Evolutionary conservation across 2,329 filamentous ascomycete genomes (phyloP).

Genomic region (Chaetomium strumarium): DNA sequence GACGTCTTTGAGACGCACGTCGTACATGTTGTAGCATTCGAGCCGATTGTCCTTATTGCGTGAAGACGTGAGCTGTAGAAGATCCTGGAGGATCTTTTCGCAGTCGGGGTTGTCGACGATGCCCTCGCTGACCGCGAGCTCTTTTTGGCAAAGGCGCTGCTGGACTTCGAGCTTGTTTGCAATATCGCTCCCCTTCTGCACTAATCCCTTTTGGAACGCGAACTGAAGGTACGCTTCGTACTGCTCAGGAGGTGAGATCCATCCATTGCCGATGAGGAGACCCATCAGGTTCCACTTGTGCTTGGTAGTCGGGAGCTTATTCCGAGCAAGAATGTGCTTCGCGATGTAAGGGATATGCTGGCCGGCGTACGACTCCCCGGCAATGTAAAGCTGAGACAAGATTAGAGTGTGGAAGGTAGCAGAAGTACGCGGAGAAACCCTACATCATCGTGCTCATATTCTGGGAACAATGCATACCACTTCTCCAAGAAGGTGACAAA

Average conservation of each 20-base stretch:
- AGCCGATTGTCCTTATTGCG: conserved; percentile 41
- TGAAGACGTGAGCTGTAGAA: conserved; percentile 61
- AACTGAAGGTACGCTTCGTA: conserved; percentile 82
- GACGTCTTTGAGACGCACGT: conserved; percentile 75
- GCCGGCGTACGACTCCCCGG: conserved; percentile 93
- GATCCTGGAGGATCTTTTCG: conserved; percentile 67
- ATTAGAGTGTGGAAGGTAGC: conserved; percentile 22
- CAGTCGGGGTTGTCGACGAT: conserved; percentile 65
- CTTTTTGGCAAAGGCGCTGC: conserved; percentile 62
- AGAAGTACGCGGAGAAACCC: conserved; percentile 35
- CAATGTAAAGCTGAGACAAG: conserved; percentile 69
- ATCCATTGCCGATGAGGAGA: conserved; percentile 92
- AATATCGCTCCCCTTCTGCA: conserved; percentile 59
- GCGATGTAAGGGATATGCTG: conserved; percentile 97
- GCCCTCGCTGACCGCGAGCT: conserved; percentile 46
- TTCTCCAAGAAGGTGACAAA: conserved; percentile 87
- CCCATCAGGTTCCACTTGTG: conserved; percentile 73
- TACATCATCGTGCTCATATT: conserved; percentile 89
- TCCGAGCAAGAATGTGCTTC: conserved; percentile 82
- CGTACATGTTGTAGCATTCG: conserved; percentile 92
- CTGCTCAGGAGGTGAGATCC: conserved; percentile 87
- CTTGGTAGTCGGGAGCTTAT: conserved; percentile 52
- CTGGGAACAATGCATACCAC: conserved; percentile 84
- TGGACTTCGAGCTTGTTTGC: conserved; percentile 62
- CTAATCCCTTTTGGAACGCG: conserved; percentile 68